Base-by-base conservation (phyloP, 352 stramenopile genomes). In the Phytophthora fragariaefolia region DNA sequence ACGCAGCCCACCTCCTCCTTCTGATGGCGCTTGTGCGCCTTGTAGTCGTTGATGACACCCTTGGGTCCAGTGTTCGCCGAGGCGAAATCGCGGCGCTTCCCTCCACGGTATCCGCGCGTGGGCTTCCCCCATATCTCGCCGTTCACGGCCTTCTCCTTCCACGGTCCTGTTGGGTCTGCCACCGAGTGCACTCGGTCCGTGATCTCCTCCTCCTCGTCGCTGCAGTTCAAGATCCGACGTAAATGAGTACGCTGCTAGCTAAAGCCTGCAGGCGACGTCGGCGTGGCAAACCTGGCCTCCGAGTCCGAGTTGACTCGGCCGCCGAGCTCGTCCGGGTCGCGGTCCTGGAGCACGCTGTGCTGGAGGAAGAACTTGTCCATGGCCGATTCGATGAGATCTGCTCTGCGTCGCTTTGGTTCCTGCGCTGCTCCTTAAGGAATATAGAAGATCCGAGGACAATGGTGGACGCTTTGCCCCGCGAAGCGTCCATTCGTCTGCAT, bases 331-430 rank as follows among this genome's bases (percentile, higher is more conserved):
- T 93, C 87, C 6, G 68, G 22, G 32, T 95, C 85, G 54, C 85
- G 82, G 66, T 95, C 82, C n/a, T 81, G 79, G 66, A 85, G 67
- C 57, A 92, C 82, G 62, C 77, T 80, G 63, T 95, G 85, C 61
- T 91, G 77, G 24, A 90, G 58, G 69, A 93, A 93, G 71, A 95
- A 95, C 64, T 74, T 78, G 63, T 95, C 87, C 85, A 93, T 95
- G 10, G 40, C 87, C 23, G 23, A n/a, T 32, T 3, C 49, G 6
- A 38, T 27, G 8, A 1, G 8, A n/a, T 68, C 22, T 34, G 46
- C 8, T 69, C 20, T 45, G 28, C 38, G 50, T 63, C 58, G 38
- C 46, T 64, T 69, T 64, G 26, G 13, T 6, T 15, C 45, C 52
- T 20, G 23, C 40, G 43, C 40, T 56, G n/a, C n/a, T n/a, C n/a